Base-by-base conservation (phyloP, 345 rosid species). In the Murraya koenigii region DNA sequence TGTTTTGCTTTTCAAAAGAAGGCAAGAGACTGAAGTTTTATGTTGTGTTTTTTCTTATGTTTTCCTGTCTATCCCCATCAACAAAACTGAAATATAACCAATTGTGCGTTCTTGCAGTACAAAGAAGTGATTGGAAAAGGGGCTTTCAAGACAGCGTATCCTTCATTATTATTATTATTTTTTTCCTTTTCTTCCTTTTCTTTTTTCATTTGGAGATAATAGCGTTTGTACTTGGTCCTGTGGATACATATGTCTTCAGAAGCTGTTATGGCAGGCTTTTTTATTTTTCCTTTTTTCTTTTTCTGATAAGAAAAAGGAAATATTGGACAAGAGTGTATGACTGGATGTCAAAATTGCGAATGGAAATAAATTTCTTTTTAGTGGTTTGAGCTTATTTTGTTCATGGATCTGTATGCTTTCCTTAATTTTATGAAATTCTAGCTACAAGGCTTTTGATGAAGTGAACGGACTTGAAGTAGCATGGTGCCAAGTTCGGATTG, bases 401-500 rank as follows among this genome's bases (percentile, higher is more conserved):
- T 72, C 55, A 14, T 38, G 60, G 14, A 15, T 68, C 66, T 61
- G 68, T 79, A 59, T 14, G 74, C 63, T 83, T 67, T 77, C 84
- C 84, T 79, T 84, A 64, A 86, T 84, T 70, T 47, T 52, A 74
- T 39, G 66, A 81, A 56, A 47, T 58, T 66, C 73, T 81, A 95
- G 99, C 38, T 95, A 95, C 82, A 95, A 87, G 89, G 99, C 94
- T 78, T 95, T 95, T 17, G 99, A 95, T 85, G 94, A 93, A 85
- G 91, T 88, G 77, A 87, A 92, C 78, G 98, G 99, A 76, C 91
- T 95, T 85, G 99, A 95, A 84, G 99, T 95, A n/a, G 99, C 99
- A 33, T 95, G 99, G 99, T 88, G 93, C 88, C 98, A 92, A 86
- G 92, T 93, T 66, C 87, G 80, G 77, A 89, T 95, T 76, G 99